phyloP scores from a whole-genome alignment of 495 filamentous ascomycete genomes.

The Hyaloscypha variabilis region DNA sequence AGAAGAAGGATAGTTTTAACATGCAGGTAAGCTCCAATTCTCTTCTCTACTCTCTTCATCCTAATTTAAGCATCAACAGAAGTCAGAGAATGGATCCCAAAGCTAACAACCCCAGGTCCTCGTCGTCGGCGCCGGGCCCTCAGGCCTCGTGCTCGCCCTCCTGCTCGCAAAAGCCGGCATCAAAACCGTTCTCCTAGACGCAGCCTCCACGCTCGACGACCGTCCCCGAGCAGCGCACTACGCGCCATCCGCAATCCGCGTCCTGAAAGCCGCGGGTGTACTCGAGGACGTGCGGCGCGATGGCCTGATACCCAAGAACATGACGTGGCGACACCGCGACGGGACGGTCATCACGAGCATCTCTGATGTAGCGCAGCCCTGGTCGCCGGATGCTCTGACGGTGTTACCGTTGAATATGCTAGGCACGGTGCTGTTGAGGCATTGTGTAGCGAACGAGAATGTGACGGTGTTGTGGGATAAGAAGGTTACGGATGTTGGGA shows the following conservation, averaged over 20 bases:
- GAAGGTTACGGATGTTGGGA: slow-evolving; percentile 47
- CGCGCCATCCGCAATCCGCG: slow-evolving; percentile 52
- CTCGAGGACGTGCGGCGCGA: slow-evolving; percentile 50
- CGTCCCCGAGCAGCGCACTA: slow-evolving; percentile 59
- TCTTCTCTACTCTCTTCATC: neutral
- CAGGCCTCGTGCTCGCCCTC: slow-evolving; percentile 56
- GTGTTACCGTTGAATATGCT: slow-evolving; percentile 50
- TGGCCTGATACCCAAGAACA: slow-evolving; percentile 51
- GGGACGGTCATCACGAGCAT: slow-evolving; percentile 41
- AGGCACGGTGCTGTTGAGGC: slow-evolving; percentile 48
- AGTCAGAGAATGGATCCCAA: neutral
- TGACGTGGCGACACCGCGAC: slow-evolving; percentile 54
- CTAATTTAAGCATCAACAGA: neutral
- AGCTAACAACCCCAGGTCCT: slow-evolving; percentile 38
- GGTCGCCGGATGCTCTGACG: slow-evolving; percentile 46
- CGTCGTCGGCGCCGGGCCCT: slow-evolving; percentile 59
- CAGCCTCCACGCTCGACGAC: slow-evolving; percentile 50
- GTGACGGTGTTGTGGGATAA: slow-evolving; percentile 50
- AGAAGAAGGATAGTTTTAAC: too few relatives aligned
- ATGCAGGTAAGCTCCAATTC: neutral
- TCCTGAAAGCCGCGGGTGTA: slow-evolving; percentile 56
- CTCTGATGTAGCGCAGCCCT: slow-evolving; percentile 33
- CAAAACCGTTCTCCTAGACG: slow-evolving; percentile 53
- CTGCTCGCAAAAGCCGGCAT: slow-evolving; percentile 58
- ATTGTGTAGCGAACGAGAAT: slow-evolving; percentile 47